Evolutionary conservation across 208 protist species (phyloP).

Genomic region (Leishmania martiniquensis): DNA sequence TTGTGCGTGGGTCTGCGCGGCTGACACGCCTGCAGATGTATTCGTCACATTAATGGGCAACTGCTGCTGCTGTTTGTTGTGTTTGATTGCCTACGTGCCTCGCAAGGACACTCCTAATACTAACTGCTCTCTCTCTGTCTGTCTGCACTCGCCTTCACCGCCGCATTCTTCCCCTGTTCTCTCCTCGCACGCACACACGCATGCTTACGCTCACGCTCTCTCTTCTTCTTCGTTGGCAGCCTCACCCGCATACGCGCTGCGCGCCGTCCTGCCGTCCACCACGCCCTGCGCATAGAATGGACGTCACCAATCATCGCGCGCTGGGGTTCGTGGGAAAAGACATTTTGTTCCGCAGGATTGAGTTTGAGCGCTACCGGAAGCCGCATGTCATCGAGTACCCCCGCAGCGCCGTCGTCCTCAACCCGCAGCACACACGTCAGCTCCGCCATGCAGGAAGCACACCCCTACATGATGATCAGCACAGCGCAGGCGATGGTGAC

Average conservation of each 20-base stretch:
- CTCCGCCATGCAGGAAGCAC: slow-evolving; percentile 17
- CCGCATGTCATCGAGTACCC: slow-evolving; percentile 85
- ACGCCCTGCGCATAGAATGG: slow-evolving; percentile 37
- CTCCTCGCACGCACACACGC: too few species aligned
- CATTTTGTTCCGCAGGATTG: slow-evolving; percentile 73
- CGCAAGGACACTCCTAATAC: too few species aligned
- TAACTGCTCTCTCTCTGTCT: too few species aligned
- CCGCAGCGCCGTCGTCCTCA: slow-evolving; percentile 86
- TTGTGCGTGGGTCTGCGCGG: too few species aligned
- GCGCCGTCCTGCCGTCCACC: background rate
- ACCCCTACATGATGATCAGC: background rate
- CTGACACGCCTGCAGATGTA: too few species aligned
- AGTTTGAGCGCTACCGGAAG: slow-evolving; percentile 88
- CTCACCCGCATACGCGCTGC: background rate
- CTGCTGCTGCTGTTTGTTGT: background rate
- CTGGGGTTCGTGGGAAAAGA: slow-evolving; percentile 62
- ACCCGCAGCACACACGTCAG: slow-evolving; percentile 78
- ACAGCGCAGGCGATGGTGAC: slow-evolving; percentile 12
- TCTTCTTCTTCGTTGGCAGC: background rate
- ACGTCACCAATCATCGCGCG: slow-evolving; percentile 48
- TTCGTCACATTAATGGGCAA: too few species aligned
- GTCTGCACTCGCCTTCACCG: too few species aligned
- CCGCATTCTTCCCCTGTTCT: too few species aligned
- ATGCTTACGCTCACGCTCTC: too few species aligned
- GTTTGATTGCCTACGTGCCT: background rate